These are phyloP conservation scores for Venturia oleaginea DNA, from an alignment of 2,329 filamentous ascomycete genomes.

Conservation along the genomic window DNA sequence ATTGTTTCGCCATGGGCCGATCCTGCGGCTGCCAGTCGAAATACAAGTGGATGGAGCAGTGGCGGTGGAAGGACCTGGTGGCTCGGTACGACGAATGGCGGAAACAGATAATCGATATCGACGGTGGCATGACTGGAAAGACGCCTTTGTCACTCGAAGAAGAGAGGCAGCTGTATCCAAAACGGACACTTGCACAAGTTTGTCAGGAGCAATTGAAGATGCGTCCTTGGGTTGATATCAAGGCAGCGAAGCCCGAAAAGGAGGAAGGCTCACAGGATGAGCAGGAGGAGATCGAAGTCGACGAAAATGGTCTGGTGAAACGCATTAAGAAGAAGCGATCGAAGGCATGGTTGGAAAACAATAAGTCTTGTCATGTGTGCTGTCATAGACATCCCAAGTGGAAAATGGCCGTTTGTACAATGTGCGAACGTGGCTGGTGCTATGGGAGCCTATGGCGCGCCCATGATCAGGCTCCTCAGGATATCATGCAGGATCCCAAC, in stretches of 20 bases:
- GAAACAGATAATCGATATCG: constrained; percentile 63
- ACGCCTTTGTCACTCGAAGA: constrained; percentile 64
- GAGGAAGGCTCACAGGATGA: constrained; percentile 27
- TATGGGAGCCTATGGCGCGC: constrained; percentile 89
- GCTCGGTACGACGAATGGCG: constrained; percentile 78
- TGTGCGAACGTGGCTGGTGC: constrained; percentile 72
- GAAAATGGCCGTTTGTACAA: constrained; percentile 73
- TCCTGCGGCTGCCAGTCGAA: constrained; percentile 84
- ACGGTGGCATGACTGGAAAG: constrained; percentile 53
- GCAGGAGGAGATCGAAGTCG: constrained; percentile 48
- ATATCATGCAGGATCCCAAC: constrained; percentile 66
- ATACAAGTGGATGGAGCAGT: constrained; percentile 88
- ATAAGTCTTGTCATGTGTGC: constrained; percentile 70
- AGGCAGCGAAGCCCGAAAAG: constrained; percentile 44
- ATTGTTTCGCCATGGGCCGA: constrained; percentile 95
- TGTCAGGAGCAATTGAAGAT: constrained; percentile 79
- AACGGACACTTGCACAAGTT: constrained; percentile 81
- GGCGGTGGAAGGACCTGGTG: constrained; percentile 69
- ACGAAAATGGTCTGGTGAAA: constrained; percentile 54
- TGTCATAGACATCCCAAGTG: constrained; percentile 70
- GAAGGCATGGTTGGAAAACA: constrained; percentile 41
- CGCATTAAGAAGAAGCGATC: constrained; percentile 54
- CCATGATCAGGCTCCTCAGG: constrained; percentile 80
- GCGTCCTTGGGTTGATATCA: constrained; percentile 76
- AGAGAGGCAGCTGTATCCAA: constrained; percentile 56